These are phyloP conservation scores for Sporothrix globosa DNA, from an alignment of 2,329 filamentous ascomycete species.

Conservation along the genomic window DNA sequence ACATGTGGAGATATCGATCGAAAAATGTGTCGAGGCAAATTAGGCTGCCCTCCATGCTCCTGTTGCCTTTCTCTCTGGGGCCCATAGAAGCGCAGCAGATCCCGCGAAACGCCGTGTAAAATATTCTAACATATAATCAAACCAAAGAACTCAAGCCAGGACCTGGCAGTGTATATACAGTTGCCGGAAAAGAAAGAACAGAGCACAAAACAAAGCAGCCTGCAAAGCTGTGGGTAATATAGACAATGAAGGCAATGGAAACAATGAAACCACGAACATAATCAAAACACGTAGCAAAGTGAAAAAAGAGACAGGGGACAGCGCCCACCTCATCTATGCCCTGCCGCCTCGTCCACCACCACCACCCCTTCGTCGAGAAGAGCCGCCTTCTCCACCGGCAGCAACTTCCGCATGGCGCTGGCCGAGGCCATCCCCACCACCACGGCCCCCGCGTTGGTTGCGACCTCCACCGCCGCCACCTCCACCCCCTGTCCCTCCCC, in stretches of 20 bases:
- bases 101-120: conserved; percentile 8
- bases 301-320: too few species aligned
- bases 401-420: neutral
- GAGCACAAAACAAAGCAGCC: neutral
- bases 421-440: neutral
- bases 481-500: neutral
- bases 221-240: conserved; percentile 19
- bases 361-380: conserved; percentile 16
- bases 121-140: neutral
- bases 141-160: neutral
- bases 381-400: conserved; percentile 18
- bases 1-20: neutral
- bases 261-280: neutral
- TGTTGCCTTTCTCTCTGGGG: neutral
- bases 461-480: conserved; percentile 11
- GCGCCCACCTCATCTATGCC: neutral
- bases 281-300: neutral
- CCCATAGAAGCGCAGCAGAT: neutral
- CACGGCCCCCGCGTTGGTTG: conserved; percentile 20
- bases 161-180: conserved; percentile 18
- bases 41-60: conserved; percentile 13
- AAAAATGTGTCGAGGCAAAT: conserved; percentile 17
- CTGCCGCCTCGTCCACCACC: conserved; percentile 27
- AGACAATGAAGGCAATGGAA: neutral
- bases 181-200: neutral